Base-by-base conservation (phyloP, 2,329 filamentous ascomycete species). In the Colletotrichum cordylinicola region DNA sequence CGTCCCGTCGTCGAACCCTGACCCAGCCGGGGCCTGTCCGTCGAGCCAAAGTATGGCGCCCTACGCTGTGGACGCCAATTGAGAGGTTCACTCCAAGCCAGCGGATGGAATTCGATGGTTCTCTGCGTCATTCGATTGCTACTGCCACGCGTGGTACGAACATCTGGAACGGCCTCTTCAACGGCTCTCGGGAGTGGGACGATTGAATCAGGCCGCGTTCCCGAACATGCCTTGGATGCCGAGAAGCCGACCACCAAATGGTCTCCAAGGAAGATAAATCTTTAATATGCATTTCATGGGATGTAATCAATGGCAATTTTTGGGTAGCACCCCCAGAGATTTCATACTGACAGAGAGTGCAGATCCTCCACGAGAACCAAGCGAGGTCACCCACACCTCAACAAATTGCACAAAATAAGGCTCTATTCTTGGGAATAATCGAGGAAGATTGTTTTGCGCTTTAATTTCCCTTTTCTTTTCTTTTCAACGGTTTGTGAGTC, bases 291-390 rank as follows among this genome's bases (percentile, higher is more conserved):
- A 52, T 21, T 12, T 52, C 8, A 52, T 21, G 43, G 13, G 43
- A 52, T 52, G 21, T 52, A 52, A 21, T 21, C 3, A 52, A 8
- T 13, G 10, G 43, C 21, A 13, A 21, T n/a, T 13, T 21, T 52
- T 52, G n/a, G 10, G n/a, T n/a, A n/a, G 10, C 10, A 21, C 21
- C n/a, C 10, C 3, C 10, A 52, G 6, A 7, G n/a, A 48, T 8
- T 8, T 52, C 4, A 4, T 13, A n/a, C 43, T 52, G 21, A 52
- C 43, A 10, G 21, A 13, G 18, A 0, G 0, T 10, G 10, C 4
- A 52, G 43, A 12, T 52, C 13, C 43, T 21, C 13, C 43, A 3
- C 8, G 4, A 52, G 43, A 48, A 13, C 43, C 10, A 52, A 1
- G 6, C 0, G 6, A 21, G n/a, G 37, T 9, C 37, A 52, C 1